phyloP scores from a whole-genome alignment of 2,329 filamentous ascomycete species.

The Macrophomina tecta region DNA sequence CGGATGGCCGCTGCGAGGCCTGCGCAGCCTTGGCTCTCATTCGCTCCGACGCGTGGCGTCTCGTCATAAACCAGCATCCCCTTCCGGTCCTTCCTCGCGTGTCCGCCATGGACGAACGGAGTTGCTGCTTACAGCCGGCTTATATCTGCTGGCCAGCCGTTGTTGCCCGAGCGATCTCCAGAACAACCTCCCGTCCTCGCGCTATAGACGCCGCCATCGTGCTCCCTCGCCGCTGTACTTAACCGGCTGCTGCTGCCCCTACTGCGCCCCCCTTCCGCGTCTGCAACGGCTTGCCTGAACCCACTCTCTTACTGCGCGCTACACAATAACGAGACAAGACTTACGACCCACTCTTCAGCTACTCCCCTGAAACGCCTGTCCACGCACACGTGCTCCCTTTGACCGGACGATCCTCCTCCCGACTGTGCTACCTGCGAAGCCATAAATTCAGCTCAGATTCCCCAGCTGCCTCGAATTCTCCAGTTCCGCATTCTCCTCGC shows the following conservation, averaged over 20 bases:
- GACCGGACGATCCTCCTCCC: constrained; percentile 17
- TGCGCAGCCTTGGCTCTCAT: background rate
- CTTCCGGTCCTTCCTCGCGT: constrained; percentile 9
- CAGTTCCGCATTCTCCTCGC: constrained; percentile 3
- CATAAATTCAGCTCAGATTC: constrained; percentile 20
- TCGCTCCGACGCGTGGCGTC: constrained; percentile 12
- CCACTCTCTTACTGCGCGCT: constrained; percentile 12
- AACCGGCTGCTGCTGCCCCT: constrained; percentile 2
- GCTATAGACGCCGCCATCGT: constrained; percentile 19
- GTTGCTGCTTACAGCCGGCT: constrained; percentile 19
- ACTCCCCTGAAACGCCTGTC: constrained; percentile 20
- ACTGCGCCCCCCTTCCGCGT: background rate
- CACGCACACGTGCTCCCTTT: constrained; percentile 22
- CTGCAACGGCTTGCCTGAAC: constrained; percentile 18
- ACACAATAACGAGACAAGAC: constrained; percentile 16
- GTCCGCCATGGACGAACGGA: constrained; percentile 22
- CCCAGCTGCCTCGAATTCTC: background rate
- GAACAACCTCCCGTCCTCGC: background rate
- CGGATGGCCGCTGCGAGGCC: background rate
- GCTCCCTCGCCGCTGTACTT: constrained; percentile 15
- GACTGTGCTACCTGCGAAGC: constrained; percentile 4
- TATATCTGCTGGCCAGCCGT: constrained; percentile 10
- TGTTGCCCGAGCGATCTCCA: constrained; percentile 19
- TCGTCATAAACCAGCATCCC: constrained; percentile 1
- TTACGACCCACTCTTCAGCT: constrained; percentile 3